Evolutionary conservation across 495 filamentous ascomycete species (phyloP).

Genomic region (Platismatia glauca): DNA sequence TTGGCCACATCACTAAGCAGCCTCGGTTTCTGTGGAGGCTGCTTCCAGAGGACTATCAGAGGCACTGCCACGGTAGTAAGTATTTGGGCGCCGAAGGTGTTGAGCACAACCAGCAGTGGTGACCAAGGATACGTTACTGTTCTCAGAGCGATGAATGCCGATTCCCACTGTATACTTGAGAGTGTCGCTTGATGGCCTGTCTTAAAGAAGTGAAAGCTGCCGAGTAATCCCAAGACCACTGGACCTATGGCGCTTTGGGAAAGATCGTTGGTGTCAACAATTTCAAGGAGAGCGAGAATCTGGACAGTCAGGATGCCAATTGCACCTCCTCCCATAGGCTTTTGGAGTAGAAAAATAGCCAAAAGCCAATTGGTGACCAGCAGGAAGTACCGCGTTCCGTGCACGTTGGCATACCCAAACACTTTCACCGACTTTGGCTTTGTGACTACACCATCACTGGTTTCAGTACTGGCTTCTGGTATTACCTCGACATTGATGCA

Average conservation of each 20-base stretch:
- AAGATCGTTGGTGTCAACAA: constrained; percentile 70
- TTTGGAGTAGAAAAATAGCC: constrained; percentile 71
- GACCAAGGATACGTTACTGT: constrained; percentile 83
- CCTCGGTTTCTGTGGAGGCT: constrained; percentile 35
- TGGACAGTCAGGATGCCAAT: constrained; percentile 74
- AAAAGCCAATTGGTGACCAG: constrained; percentile 69
- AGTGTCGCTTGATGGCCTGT: constrained; percentile 93
- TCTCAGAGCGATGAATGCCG: constrained; percentile 83
- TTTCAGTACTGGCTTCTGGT: constrained; percentile 18
- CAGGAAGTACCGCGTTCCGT: constrained; percentile 85
- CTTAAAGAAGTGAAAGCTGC: constrained; percentile 92
- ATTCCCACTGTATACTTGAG: constrained; percentile 88
- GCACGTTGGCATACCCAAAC: constrained; percentile 82
- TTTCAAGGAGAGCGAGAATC: constrained; percentile 78
- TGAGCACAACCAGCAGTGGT: constrained; percentile 70
- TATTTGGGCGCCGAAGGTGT: constrained; percentile 85
- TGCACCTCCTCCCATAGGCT: constrained; percentile 86
- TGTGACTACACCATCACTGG: constrained; percentile 32
- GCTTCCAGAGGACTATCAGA: constrained; percentile 79
- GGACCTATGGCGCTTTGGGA: constrained; percentile 70
- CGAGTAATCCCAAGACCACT: constrained; percentile 72
- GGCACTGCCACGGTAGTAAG: constrained; percentile 71
- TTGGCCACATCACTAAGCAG: constrained; percentile 60
- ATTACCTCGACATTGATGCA: constrained; percentile 53
- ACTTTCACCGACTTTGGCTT: constrained; percentile 58